Evolutionary conservation across 352 stramenopile species (phyloP).

Genomic region (Globisporangium acanthophoron): DNA sequence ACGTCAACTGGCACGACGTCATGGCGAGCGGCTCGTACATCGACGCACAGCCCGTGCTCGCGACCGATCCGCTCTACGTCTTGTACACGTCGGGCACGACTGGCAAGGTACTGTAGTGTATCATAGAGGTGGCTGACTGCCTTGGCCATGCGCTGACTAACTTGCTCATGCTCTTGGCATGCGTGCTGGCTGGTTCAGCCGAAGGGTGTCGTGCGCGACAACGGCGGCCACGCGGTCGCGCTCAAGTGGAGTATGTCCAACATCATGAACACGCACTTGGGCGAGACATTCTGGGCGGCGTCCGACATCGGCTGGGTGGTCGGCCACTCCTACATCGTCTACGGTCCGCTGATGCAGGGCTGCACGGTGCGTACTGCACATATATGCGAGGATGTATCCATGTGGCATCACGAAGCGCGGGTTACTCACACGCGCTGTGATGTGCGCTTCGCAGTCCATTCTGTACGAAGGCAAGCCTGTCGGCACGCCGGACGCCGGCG

Average conservation of each 20-base stretch:
- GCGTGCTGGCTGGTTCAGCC: constrained; percentile 17
- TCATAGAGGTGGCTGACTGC: background rate
- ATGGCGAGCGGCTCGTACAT: constrained; percentile 15
- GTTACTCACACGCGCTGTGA: background rate
- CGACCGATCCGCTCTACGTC: constrained; percentile 68
- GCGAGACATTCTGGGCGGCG: constrained; percentile 82
- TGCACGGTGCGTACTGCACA: constrained; percentile 38
- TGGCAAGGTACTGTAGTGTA: constrained; percentile 21
- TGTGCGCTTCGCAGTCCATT: constrained; percentile 36
- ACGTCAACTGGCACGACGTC: constrained; percentile 30
- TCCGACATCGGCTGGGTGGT: constrained; percentile 90
- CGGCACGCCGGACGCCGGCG: constrained; percentile 76
- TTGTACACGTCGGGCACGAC: constrained; percentile 79
- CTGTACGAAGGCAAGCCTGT: constrained; percentile 90
- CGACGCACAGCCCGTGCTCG: constrained; percentile 21
- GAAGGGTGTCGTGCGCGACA: constrained; percentile 76
- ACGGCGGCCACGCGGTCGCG: constrained; percentile 72
- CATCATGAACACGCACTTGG: constrained; percentile 62
- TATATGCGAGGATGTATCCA: background rate
- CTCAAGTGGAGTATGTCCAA: constrained; percentile 86
- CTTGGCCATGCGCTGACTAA: background rate
- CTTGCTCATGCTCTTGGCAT: background rate
- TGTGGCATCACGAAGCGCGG: no score
- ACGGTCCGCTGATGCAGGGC: constrained; percentile 83
- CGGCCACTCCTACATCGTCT: constrained; percentile 86